Evolutionary conservation across 495 filamentous ascomycete genomes (phyloP), one percentile per base, ranked within the genome.

Genomic region (Tetracladium setigerum): DNA sequence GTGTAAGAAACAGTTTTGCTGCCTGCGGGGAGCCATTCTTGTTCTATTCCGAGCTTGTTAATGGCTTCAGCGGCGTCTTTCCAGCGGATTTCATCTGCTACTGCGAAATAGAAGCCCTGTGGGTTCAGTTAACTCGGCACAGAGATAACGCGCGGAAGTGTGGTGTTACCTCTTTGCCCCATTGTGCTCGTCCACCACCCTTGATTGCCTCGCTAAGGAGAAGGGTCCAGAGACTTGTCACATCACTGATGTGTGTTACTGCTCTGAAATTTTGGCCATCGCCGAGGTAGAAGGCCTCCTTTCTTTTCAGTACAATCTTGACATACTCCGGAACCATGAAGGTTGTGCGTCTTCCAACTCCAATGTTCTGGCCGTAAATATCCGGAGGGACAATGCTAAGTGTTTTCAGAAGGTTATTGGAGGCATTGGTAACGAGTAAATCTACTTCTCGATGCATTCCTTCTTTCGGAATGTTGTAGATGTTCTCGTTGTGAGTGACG

Each of bases 111-210:
- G 14, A 43, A 43, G 14, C 41, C 41, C 41, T 43, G 11, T 0
- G 13, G 4, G 15, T 27, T 27, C 22, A 27, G 22, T 27, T 7
- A 27, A 27, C 22, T 27, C 22, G 0, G 89, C 95, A 65, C 95
- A 89, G 2, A 95, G 70, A 30, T 27, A 3, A 27, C 22, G 3
- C 22, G 22, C 22, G 7, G 22, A 27, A 7, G 22, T 27, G 16
- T n/a, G 16, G 41, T 43, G 4, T 30, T 22, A 43, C 41, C 41
- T 43, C 24, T 32, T 31, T 43, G 2, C 41, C 41, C 41, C 41
- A 43, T 32, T 43, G 41, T 43, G 41, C 41, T 32, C 15, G 9
- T 16, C 41, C 24, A n/a, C 41, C 41, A 30, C 41, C 41, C 30
- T 43, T 22, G 9, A 43, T 13, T 11, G 41, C 41, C 14, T 43